phyloP scores from a whole-genome alignment of 257 asterid species.

The Striga asiatica region DNA sequence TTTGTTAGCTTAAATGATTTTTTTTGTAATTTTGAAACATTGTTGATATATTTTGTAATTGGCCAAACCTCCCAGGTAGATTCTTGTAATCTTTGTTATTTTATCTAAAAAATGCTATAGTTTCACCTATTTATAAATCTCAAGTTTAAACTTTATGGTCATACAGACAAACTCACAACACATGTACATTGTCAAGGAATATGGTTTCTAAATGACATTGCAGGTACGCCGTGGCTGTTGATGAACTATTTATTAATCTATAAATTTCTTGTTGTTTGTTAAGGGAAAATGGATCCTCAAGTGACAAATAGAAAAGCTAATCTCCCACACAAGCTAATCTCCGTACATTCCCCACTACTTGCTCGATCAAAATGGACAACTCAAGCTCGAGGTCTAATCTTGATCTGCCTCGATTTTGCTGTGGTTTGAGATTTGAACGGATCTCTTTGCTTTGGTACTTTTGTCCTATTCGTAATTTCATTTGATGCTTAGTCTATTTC shows the following conservation, averaged over 20 bases:
- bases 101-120: not conserved
- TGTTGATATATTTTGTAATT: too few relatives aligned
- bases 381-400: constrained; percentile 43
- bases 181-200: constrained; percentile 80
- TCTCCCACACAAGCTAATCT: constrained; percentile 30
- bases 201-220: constrained; percentile 61
- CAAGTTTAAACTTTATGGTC: constrained; percentile 7
- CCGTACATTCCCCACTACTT: constrained; percentile 77
- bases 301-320: constrained; percentile 17
- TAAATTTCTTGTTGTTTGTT: constrained; percentile 2
- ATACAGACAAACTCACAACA: constrained; percentile 63
- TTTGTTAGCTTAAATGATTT: too few relatives aligned
- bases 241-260: not conserved
- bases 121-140: not conserved
- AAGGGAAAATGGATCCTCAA: constrained; percentile 32
- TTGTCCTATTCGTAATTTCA: not conserved
- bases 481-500: not conserved
- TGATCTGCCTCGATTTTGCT: not conserved
- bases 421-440: not conserved
- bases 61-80: not conserved
- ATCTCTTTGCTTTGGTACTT: not conserved
- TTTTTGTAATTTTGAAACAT: too few relatives aligned
- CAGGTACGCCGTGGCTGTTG: constrained; percentile 33
- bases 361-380: constrained; percentile 52
- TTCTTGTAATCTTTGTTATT: not conserved